Evolutionary conservation across 75 land plant species (phyloP).

Genomic region (Pseudotsuga menziesii): DNA sequence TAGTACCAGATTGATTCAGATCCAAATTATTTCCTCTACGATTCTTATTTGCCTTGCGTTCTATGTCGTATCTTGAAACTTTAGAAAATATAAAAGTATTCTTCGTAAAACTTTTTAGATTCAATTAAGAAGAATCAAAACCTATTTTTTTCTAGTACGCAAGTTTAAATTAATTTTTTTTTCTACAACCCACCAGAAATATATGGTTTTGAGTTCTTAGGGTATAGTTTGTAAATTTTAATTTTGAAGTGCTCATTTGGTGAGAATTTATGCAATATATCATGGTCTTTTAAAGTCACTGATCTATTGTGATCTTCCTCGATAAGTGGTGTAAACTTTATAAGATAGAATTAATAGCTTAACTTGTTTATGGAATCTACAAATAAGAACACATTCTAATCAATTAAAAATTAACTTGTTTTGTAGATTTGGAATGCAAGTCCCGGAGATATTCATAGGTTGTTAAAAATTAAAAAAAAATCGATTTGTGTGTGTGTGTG

Average conservation of each 20-base stretch:
- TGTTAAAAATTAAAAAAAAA: no score
- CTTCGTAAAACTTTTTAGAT: not conserved
- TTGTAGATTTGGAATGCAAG: not conserved
- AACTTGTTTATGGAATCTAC: not conserved
- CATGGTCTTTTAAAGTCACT: not conserved
- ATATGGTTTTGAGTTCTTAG: conserved; percentile 51
- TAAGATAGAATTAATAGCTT: not conserved
- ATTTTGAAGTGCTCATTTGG: not conserved
- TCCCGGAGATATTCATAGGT: not conserved
- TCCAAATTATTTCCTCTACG: not conserved
- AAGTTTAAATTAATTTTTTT: not conserved
- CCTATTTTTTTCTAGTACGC: not conserved
- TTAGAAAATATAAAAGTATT: not conserved
- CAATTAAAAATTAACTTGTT: no score
- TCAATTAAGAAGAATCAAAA: not conserved
- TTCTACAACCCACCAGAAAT: conserved; percentile 83
- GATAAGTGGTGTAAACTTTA: not conserved
- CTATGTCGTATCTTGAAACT: not conserved
- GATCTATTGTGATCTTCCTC: not conserved
- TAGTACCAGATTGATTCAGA: not conserved
- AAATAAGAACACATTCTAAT: not conserved
- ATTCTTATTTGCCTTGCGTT: conserved; percentile 1
- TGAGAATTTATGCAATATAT: not conserved
- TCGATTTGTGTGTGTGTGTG: no score
- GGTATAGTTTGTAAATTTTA: not conserved